Conservation (phyloP, 768 basidiomycete genomes). For the Hypholoma fasciculare region DNA sequence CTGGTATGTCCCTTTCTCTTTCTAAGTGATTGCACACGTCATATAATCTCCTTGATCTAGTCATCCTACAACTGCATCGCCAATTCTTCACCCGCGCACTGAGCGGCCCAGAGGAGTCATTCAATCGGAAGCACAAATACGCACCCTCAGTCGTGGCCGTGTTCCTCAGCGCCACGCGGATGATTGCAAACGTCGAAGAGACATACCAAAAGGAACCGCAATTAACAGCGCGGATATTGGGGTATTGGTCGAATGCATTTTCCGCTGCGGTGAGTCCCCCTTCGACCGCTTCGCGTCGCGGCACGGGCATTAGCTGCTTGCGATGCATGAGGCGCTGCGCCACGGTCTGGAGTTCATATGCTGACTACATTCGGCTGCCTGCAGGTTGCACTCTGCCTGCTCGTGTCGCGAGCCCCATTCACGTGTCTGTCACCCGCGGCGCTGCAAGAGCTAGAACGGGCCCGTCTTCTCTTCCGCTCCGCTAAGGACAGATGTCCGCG, state of each 20-base stretch:
- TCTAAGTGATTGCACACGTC: not conserved
- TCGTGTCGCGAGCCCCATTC: conserved; percentile 67
- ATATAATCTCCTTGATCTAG: conserved; percentile 29
- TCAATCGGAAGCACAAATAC: conserved; percentile 62
- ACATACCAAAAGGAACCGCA: conserved; percentile 60
- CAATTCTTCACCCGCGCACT: conserved; percentile 68
- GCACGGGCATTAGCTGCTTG: not conserved
- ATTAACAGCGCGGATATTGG: conserved; percentile 52
- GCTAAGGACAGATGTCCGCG: conserved; percentile 47
- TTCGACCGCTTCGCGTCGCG: too few species aligned
- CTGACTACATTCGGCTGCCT: not conserved
- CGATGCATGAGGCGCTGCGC: not conserved
- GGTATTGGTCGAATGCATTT: conserved; percentile 56
- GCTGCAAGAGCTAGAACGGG: conserved; percentile 58
- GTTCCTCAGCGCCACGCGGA: conserved; percentile 60
- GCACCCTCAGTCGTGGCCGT: conserved; percentile 72
- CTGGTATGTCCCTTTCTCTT: conserved; percentile 39
- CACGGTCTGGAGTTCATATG: not conserved
- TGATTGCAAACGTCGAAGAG: conserved; percentile 61
- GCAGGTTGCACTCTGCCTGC: conserved; percentile 50
- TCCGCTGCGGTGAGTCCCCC: conserved; percentile 45
- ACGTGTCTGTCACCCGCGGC: conserved; percentile 63
- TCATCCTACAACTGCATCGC: conserved; percentile 66
- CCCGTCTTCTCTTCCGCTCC: conserved; percentile 42
- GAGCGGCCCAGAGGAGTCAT: conserved; percentile 54